These are phyloP conservation scores for Phalaenopsis aphrodite DNA, from an alignment of 106 monocot genomes.

Conservation along the genomic window DNA sequence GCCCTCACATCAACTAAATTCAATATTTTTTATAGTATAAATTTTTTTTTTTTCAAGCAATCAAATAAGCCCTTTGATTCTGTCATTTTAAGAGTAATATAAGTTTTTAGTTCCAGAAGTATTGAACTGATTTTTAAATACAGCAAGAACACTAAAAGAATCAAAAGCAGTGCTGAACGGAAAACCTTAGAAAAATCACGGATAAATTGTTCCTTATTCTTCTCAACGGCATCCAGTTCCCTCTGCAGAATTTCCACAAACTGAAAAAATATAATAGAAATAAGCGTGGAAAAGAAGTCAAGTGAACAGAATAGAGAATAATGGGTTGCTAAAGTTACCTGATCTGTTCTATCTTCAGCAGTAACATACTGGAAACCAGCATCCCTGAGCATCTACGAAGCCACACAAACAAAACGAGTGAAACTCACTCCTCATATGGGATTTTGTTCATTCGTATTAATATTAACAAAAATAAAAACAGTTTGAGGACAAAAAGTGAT, in stretches of 20 bases:
- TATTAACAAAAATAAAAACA: not conserved
- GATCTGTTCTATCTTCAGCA: slow-evolving; percentile 93
- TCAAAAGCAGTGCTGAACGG: no score
- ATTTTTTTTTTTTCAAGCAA: no score
- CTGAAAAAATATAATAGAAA: slow-evolving; percentile 20
- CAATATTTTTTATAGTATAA: no score
- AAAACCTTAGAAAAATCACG: slow-evolving; percentile 76
- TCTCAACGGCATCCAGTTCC: slow-evolving; percentile 69
- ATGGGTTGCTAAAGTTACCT: slow-evolving; percentile 31
- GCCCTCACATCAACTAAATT: no score
- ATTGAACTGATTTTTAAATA: no score
- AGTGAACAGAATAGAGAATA: not conserved
- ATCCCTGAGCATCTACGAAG: slow-evolving; percentile 68
- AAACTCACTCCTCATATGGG: no score
- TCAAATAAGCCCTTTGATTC: no score
- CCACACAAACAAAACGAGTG: not conserved
- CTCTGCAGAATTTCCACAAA: slow-evolving; percentile 65
- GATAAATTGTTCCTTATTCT: slow-evolving; percentile 60
- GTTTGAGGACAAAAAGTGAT: not conserved
- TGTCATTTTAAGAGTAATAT: no score
- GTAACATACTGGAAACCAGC: slow-evolving; percentile 75
- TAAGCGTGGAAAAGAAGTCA: not conserved
- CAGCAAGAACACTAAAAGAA: no score
- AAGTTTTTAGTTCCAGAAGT: no score
- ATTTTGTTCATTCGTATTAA: no score